Evolutionary conservation across 352 stramenopile species (phyloP), one percentile per base, ranked within the genome.

Genomic region (Phytophthora citricola): DNA sequence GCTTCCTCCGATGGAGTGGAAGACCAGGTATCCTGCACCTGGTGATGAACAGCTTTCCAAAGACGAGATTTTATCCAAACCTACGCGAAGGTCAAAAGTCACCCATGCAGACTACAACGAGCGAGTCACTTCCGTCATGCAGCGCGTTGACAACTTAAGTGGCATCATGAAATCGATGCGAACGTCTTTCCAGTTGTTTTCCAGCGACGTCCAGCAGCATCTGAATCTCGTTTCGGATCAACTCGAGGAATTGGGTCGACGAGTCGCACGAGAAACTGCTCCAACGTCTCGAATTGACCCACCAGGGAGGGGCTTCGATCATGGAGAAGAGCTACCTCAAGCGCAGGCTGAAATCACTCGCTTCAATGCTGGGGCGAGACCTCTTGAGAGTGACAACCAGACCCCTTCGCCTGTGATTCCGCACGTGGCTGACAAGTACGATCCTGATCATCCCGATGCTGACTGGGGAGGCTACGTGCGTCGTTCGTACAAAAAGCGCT

Each of bases 391-490:
- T 34, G 22, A 49, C 24, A 72, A 69, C 29, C 67, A 77, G 29
- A 60, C 36, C 10, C 46, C 46, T 3, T 63, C 54, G 15, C 50
- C 66, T 22, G 59, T 76, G 20, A 41, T 91, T 5, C 81, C 78
- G 1, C 78, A 91, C 34, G 29, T 90, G 14, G 72, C 75, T 20
- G 83, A 92, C 27, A 90, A 86, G 54, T 92, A 88, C 58, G 80
- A 91, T n/a, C 85, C 85, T 0, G 75, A 85, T 22, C 85, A 94
- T 40, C 80, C 76, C 0, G 82, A 94, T 24, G 85, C 85, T 0
- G 85, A 94, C 52, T 94, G 85, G 85, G 85, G 76, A 27, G 85
- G 85, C 14, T 78, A 75, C 46, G 85, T 94, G 5, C 73, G 82
- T 20, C 79, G 82, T 45, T 79, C 73, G 31, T 80, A 85, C 69